Conservation (phyloP, 164 flowering plant genomes). For the Vitis amurensis region DNA sequence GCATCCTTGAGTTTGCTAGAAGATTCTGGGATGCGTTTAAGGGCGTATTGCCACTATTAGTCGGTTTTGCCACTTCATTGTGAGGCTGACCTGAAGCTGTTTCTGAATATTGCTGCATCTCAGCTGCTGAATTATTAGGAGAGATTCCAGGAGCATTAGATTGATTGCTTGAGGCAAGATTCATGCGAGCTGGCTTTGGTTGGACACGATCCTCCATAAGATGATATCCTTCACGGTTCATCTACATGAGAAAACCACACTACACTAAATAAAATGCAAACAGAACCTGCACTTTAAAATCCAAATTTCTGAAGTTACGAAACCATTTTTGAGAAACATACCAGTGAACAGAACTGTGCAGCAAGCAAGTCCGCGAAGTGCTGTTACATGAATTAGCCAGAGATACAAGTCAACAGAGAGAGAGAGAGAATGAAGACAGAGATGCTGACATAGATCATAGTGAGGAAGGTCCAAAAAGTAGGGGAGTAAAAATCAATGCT, state of each 20-base stretch:
- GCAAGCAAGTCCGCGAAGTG: slow-evolving; percentile 82
- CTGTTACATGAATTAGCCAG: slow-evolving; percentile 45
- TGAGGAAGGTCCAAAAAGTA: not conserved
- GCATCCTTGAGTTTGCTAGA: slow-evolving; percentile 45
- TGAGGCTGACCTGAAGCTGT: slow-evolving; percentile 46
- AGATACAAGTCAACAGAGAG: slow-evolving; percentile 6
- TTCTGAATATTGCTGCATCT: slow-evolving; percentile 63
- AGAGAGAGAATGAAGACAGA: not conserved
- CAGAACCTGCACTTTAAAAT: not conserved
- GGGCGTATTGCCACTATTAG: slow-evolving; percentile 35
- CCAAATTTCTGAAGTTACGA: no score
- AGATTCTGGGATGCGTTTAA: slow-evolving; percentile 43
- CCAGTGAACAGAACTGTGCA: slow-evolving; percentile 62
- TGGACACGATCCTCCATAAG: slow-evolving; percentile 50
- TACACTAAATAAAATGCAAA: not conserved
- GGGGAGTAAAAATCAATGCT: not conserved
- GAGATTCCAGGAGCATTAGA: slow-evolving; percentile 33
- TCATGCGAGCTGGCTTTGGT: slow-evolving; percentile 44
- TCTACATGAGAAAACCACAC: slow-evolving; percentile 39
- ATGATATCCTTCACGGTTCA: slow-evolving; percentile 72
- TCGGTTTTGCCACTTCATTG: slow-evolving; percentile 40
- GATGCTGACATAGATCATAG: not conserved
- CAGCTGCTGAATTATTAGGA: slow-evolving; percentile 36
- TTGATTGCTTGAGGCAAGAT: slow-evolving; percentile 35
- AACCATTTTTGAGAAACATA: slow-evolving; percentile 30